A percentile compares a stretch with the other conserved stretches of the same genome.
phyloP scores from a whole-genome alignment of 176 grass and related monocot species.

The Ensete ventricosum region DNA sequence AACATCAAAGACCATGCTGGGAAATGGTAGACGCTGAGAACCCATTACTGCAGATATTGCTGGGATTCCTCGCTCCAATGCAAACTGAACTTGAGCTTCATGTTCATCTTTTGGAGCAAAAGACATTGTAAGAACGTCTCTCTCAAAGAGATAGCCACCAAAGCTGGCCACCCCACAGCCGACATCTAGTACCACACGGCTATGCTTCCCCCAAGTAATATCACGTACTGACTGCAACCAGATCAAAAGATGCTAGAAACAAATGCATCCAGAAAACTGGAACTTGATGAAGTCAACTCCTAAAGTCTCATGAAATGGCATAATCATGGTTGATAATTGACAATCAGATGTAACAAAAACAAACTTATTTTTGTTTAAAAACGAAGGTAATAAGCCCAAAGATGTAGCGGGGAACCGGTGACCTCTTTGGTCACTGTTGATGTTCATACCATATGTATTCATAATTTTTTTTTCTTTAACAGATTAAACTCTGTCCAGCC shows the following conservation, averaged over 20 bases:
- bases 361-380: too few species aligned
- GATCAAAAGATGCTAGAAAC: constrained; percentile 1
- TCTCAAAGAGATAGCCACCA: constrained; percentile 88
- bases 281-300: background rate
- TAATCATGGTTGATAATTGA: background rate
- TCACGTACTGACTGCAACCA: constrained; percentile 42
- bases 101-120: constrained; percentile 98
- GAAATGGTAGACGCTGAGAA: constrained; percentile 74
- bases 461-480: too few species aligned
- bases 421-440: too few species aligned
- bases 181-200: constrained; percentile 72
- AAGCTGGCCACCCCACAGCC: constrained; percentile 97
- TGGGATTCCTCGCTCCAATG: constrained; percentile 82
- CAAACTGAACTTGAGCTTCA: constrained; percentile 89
- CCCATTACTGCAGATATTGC: constrained; percentile 97
- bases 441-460: too few species aligned
- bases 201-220: constrained; percentile 75
- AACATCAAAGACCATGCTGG: constrained; percentile 65
- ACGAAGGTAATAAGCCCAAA: too few species aligned
- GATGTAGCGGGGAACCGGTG: too few species aligned
- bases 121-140: constrained; percentile 63
- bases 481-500: too few species aligned
- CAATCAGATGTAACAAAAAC: background rate
- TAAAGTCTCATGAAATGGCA: background rate
- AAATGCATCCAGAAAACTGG: background rate